phyloP scores from a whole-genome alignment of 2,329 filamentous ascomycete genomes.

The Fusarium musae region DNA sequence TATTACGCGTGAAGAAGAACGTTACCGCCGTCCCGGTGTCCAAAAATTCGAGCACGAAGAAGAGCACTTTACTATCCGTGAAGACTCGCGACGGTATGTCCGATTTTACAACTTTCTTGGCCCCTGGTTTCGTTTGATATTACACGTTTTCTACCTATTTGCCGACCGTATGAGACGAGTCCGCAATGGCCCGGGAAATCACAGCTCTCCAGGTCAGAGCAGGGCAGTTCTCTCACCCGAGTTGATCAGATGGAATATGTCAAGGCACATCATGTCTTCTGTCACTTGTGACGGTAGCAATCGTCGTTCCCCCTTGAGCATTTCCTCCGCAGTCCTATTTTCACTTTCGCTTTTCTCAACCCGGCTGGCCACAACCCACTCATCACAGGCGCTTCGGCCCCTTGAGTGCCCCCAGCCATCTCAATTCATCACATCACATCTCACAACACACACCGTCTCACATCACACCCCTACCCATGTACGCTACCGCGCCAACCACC shows the following conservation, averaged over 20 bases:
- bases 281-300: constrained; percentile 20
- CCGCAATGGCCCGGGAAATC: not conserved
- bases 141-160: not conserved
- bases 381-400: constrained; percentile 38
- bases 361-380: constrained; percentile 34
- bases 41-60: constrained; percentile 50
- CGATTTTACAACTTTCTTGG: constrained; percentile 20
- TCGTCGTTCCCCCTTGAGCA: constrained; percentile 31
- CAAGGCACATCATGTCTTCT: constrained; percentile 7
- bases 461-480: constrained; percentile 32
- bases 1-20: constrained; percentile 82
- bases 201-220: not conserved
- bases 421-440: constrained; percentile 30
- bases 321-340: constrained; percentile 2
- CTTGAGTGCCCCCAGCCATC: constrained; percentile 36
- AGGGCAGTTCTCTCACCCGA: not conserved
- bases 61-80: constrained; percentile 51
- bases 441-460: constrained; percentile 23
- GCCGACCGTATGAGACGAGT: not conserved
- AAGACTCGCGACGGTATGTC: constrained; percentile 65
- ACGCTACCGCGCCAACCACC: constrained; percentile 30
- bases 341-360: constrained; percentile 29
- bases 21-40: constrained; percentile 76
- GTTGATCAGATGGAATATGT: constrained; percentile 21
- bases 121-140: not conserved